A percentile compares a stretch with the other conserved stretches of the same genome.
Evolutionary conservation across 1,284 basidiomycete species (phyloP).

Genomic region (Wolfiporia cocos): DNA sequence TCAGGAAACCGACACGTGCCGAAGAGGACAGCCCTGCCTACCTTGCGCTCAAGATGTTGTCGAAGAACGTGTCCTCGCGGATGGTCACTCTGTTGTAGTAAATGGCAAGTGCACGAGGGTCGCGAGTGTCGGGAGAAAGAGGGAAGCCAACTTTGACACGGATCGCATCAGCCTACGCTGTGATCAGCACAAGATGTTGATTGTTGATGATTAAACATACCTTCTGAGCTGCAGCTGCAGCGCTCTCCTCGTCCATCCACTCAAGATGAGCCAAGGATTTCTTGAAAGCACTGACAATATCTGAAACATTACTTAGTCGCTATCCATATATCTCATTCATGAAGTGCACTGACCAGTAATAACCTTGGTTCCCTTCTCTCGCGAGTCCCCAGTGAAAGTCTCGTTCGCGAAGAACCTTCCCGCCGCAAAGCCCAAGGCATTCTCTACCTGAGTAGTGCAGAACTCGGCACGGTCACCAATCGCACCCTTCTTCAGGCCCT

Average conservation of each 20-base stretch:
- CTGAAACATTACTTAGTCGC: constrained; percentile 26
- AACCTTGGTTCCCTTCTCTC: constrained; percentile 75
- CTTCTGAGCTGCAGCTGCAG: constrained; percentile 82
- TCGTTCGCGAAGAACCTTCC: constrained; percentile 84
- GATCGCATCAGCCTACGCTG: constrained; percentile 61
- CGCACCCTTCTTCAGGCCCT: constrained; percentile 85
- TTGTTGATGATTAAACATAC: constrained; percentile 24
- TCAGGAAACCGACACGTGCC: neutral
- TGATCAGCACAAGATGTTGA: neutral
- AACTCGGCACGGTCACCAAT: constrained; percentile 79
- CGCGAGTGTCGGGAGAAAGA: constrained; percentile 73
- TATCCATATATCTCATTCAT: neutral
- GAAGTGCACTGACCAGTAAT: constrained; percentile 55
- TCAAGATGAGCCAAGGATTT: constrained; percentile 68
- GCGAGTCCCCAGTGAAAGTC: constrained; percentile 81
- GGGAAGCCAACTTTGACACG: constrained; percentile 89
- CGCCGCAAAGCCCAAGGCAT: constrained; percentile 65
- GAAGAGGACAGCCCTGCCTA: constrained; percentile 23
- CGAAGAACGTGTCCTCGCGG: constrained; percentile 71
- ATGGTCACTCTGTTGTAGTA: constrained; percentile 78
- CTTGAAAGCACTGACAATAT: constrained; percentile 85
- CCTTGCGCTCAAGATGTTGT: constrained; percentile 71
- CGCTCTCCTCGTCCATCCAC: constrained; percentile 92
- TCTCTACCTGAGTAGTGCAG: constrained; percentile 61
- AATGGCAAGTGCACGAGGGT: constrained; percentile 60